Conservation (phyloP, 2,329 filamentous ascomycete species). For the Aspergillus sp. region DNA sequence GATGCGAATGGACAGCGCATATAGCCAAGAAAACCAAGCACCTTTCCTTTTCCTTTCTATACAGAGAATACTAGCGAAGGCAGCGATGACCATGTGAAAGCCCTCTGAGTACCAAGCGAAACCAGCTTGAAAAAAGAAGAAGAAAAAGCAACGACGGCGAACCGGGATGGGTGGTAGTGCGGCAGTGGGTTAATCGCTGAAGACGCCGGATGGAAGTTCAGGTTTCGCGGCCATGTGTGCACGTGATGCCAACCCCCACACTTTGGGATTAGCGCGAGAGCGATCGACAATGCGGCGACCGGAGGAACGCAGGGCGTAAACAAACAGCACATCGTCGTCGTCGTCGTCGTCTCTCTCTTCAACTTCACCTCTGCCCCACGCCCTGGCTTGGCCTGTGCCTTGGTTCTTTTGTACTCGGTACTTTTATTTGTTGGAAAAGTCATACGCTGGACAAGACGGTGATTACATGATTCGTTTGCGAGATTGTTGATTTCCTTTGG, state of each 20-base stretch:
- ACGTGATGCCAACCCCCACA: conserved; percentile 16
- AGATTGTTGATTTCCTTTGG: not conserved
- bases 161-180: too few relatives aligned
- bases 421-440: not conserved
- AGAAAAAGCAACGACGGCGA: too few relatives aligned
- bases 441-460: not conserved
- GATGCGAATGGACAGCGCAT: not conserved
- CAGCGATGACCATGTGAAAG: too few relatives aligned
- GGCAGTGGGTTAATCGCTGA: too few relatives aligned
- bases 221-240: conserved; percentile 11
- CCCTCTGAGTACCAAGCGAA: too few relatives aligned
- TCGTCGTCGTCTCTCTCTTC: not conserved
- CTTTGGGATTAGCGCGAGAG: conserved; percentile 15
- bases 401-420: too few relatives aligned
- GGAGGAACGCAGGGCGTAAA: conserved; percentile 32
- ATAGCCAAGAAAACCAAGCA: too few relatives aligned
- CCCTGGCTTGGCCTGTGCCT: not conserved
- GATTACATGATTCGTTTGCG: not conserved
- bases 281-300: conserved; percentile 22
- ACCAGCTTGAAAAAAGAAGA: too few relatives aligned
- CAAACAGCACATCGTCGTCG: conserved; percentile 21
- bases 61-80: too few relatives aligned
- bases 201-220: conserved; percentile 5
- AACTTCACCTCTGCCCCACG: not conserved
- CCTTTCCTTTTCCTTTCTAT: too few relatives aligned